Percentiles rank a stretch among this genome's conserved stretches.
Conservation (phyloP, 2,329 filamentous ascomycete species). For the Tympanopsis confertula region DNA sequence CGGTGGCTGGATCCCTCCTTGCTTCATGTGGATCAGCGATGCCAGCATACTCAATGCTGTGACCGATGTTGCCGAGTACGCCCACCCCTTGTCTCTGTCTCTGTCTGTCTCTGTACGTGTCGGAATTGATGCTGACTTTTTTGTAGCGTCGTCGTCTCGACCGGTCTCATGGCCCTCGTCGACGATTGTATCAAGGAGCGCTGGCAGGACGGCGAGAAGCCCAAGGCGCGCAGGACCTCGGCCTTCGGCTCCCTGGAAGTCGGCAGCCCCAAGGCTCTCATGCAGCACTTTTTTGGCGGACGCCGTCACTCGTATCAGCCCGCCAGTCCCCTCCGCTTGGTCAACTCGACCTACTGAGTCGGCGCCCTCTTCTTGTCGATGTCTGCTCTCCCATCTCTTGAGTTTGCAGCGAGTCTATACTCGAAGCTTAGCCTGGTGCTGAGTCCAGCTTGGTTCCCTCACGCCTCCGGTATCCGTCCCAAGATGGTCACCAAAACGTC, state of each 20-base stretch:
- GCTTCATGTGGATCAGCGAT: constrained; percentile 82
- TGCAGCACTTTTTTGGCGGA: not conserved
- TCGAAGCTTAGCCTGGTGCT: too few relatives aligned
- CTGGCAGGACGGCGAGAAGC: constrained; percentile 40
- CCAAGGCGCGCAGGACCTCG: not conserved
- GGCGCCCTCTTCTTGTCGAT: too few relatives aligned
- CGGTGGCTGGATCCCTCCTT: constrained; percentile 83
- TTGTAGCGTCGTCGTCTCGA: constrained; percentile 70
- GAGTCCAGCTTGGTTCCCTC: too few relatives aligned
- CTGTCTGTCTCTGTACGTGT: not conserved
- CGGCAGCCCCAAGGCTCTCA: not conserved
- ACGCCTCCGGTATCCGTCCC: too few relatives aligned
- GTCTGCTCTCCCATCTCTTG: too few relatives aligned
- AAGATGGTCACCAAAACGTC: too few relatives aligned
- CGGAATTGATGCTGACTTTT: constrained; percentile 1
- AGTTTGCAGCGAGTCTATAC: too few relatives aligned
- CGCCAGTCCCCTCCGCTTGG: not conserved
- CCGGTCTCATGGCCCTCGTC: constrained; percentile 77
- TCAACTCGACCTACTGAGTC: not conserved
- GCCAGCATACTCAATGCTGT: constrained; percentile 52
- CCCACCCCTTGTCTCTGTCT: constrained; percentile 9
- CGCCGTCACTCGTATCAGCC: not conserved
- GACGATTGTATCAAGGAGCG: constrained; percentile 81
- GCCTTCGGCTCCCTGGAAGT: not conserved
- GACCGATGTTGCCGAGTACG: constrained; percentile 81